These are phyloP conservation scores for Xylaria hypoxylon DNA, from an alignment of 2,329 filamentous ascomycete genomes.

Conservation along the genomic window DNA sequence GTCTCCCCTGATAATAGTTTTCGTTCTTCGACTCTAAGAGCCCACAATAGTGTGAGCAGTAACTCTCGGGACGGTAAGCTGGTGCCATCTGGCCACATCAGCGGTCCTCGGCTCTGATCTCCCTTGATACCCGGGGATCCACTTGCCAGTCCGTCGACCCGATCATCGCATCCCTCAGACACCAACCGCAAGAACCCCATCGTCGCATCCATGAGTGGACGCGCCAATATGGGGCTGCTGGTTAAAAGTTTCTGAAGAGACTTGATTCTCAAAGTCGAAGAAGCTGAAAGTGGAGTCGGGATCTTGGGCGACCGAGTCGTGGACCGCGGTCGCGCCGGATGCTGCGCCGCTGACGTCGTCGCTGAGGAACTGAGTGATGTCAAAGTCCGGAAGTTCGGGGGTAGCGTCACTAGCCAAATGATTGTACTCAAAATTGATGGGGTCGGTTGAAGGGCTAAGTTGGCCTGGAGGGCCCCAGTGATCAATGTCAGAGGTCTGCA, in stretches of 20 bases:
- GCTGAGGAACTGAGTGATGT: conserved; percentile 65
- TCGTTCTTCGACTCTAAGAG: conserved; percentile 52
- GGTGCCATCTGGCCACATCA: conserved; percentile 52
- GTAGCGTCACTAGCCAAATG: conserved; percentile 72
- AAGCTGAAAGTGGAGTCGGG: conserved; percentile 64
- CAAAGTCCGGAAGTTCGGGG: conserved; percentile 58
- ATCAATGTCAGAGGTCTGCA: conserved; percentile 78
- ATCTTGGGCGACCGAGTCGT: conserved; percentile 63
- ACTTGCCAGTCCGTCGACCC: conserved; percentile 55
- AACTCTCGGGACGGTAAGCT: conserved; percentile 53
- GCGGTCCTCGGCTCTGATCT: conserved; percentile 51
- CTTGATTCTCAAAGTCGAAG: conserved; percentile 69
- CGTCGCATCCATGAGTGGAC: conserved; percentile 80
- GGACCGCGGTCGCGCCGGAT: conserved; percentile 62
- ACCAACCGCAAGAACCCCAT: conserved; percentile 78
- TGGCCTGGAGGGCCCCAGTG: conserved; percentile 80
- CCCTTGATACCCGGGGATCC: conserved; percentile 54
- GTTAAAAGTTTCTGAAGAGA: conserved; percentile 74
- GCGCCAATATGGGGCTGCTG: conserved; percentile 80
- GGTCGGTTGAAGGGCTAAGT: conserved; percentile 79
- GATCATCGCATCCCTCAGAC: conserved; percentile 67
- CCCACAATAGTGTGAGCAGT: conserved; percentile 53
- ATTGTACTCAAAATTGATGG: conserved; percentile 74
- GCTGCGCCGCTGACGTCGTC: conserved; percentile 61
- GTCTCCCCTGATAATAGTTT: conserved; percentile 43